Evolutionary conservation across 1,139 yeast genomes (phyloP).

Genomic region (Magnusiomyces starmeri): DNA sequence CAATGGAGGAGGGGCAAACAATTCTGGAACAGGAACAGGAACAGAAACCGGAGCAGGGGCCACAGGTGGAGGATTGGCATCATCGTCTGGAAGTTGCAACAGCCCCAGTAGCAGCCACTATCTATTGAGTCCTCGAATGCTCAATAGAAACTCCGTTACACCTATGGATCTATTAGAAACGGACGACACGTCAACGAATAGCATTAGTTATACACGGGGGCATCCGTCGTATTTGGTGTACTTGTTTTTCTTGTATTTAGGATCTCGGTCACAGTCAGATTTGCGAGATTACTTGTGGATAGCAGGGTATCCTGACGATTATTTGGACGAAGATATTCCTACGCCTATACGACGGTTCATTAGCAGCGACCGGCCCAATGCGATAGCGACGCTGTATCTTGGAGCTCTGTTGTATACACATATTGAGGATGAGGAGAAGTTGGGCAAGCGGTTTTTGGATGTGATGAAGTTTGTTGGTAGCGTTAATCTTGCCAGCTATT

Average conservation of each 20-base stretch:
- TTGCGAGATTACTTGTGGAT: slow-evolving; percentile 42
- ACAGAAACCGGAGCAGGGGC: not conserved
- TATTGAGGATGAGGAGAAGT: slow-evolving; percentile 45
- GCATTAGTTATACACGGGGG: not conserved
- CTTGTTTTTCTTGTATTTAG: slow-evolving; percentile 48
- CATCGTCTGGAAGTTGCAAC: no score
- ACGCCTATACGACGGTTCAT: slow-evolving; percentile 41
- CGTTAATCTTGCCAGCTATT: slow-evolving; percentile 9
- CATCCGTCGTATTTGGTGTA: slow-evolving; percentile 36
- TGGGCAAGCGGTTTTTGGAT: slow-evolving; percentile 48
- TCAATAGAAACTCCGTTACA: slow-evolving; percentile 16
- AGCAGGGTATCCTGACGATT: slow-evolving; percentile 40
- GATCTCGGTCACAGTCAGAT: slow-evolving; percentile 44
- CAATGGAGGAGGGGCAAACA: slow-evolving; percentile 3
- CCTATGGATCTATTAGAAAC: slow-evolving; percentile 5
- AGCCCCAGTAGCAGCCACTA: slow-evolving; percentile 4
- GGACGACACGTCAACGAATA: slow-evolving; percentile 16
- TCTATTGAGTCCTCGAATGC: not conserved
- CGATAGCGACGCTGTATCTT: slow-evolving; percentile 45
- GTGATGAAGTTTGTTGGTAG: slow-evolving; percentile 42
- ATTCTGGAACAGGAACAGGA: no score
- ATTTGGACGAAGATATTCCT: slow-evolving; percentile 25
- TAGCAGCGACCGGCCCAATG: slow-evolving; percentile 36
- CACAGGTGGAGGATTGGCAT: slow-evolving; percentile 2
- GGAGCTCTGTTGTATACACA: slow-evolving; percentile 48